Evolutionary conservation across 805 yeast species (phyloP).

Genomic region (Tetrapisispora fleetii): DNA sequence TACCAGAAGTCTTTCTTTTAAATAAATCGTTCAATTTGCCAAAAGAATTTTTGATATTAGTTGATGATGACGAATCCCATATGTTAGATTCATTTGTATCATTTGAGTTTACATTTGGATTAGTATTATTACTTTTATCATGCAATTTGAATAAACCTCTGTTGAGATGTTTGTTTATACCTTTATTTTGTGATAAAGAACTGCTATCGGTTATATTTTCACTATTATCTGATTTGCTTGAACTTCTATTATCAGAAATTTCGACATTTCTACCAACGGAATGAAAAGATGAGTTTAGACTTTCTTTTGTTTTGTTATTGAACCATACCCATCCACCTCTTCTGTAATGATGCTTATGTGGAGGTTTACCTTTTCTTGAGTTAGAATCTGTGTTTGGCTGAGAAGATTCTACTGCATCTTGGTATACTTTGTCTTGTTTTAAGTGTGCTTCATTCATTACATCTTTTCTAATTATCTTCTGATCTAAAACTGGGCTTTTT

Average conservation of each 20-base stretch:
- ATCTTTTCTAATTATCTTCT: not conserved
- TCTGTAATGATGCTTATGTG: constrained; percentile 5
- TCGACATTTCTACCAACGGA: not conserved
- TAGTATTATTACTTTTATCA: not conserved
- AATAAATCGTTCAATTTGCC: constrained; percentile 3
- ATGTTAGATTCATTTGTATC: not conserved
- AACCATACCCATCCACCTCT: constrained; percentile 16
- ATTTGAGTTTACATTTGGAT: not conserved
- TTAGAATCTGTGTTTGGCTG: not conserved
- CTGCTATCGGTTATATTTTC: no score
- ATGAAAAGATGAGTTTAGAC: not conserved
- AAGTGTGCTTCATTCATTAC: not conserved
- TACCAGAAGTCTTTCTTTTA: constrained; percentile 1
- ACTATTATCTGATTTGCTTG: not conserved
- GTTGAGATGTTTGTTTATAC: not conserved
- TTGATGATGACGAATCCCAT: not conserved
- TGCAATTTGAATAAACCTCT: not conserved
- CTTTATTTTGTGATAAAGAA: not conserved
- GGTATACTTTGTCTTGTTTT: not conserved
- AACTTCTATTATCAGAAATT: not conserved
- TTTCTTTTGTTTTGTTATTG: constrained; percentile 3
- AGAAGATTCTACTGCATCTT: not conserved
- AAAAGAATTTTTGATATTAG: constrained; percentile 1
- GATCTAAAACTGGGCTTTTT: no score
- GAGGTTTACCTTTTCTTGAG: not conserved